Base-by-base conservation (phyloP, 805 yeast genomes). In the Hanseniaspora occidentalis region DNA sequence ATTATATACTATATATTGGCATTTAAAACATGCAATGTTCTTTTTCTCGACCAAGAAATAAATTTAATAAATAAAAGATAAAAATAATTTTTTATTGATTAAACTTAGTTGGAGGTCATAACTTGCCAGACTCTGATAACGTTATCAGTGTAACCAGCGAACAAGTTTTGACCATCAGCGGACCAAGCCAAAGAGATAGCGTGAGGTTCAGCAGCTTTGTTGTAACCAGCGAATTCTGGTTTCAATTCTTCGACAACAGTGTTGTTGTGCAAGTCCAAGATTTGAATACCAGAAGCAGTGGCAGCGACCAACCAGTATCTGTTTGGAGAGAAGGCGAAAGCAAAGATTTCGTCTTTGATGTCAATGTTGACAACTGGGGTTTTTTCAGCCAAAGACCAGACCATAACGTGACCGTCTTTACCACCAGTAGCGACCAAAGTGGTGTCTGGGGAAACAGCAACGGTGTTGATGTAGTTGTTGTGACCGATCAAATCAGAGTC, bases 261-360 rank as follows among this genome's bases (percentile, higher is more conserved):
- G 73, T 94, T 81, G 73, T 83, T 88, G 75, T 86, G 92, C 69
- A 92, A 80, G 81, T 88, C 84, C 84, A 79, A 92, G 78, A 92
- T 80, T 84, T 88, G 89, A 77, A 92, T 85, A 64, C 96, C 92
- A 56, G 95, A 73, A 54, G 96, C 73, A 60, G 99, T 92, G 65
- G 98, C 97, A 73, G 97, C 98, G 67, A 95, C 89, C 70, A 92
- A 83, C 98, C 98, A 92, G 94, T 84, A 92, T 82, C 98, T 88
- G 94, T 84, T 84, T 74, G 99, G 98, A 69, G 97, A 89, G 95
- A 92, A 92, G 60, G 96, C 95, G 66, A 92, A 78, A 67, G 96
- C 94, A 71, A 84, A 84, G 59, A 92, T 86, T 77, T 89, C 97
- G 65, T 89, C 92, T 69, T 92, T 85, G 60, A 95, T 89, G 61